Evolutionary conservation across 1,284 basidiomycete species (phyloP).

Genomic region (Sparassis latifolia): DNA sequence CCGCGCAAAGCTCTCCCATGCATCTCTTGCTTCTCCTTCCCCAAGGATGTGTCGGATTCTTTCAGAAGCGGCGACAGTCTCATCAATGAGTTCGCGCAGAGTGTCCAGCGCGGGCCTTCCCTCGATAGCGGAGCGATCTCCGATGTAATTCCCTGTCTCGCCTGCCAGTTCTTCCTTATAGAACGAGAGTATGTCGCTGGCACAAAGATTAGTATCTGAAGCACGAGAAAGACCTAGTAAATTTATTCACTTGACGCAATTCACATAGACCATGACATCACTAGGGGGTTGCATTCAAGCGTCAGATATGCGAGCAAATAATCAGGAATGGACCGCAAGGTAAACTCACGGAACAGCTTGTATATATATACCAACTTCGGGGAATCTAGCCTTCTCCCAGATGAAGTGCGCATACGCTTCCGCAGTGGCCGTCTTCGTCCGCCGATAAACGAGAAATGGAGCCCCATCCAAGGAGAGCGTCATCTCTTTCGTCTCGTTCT

Average conservation of each 20-base stretch:
- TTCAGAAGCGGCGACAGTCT: slow-evolving; percentile 3
- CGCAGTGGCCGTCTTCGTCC: slow-evolving; percentile 1
- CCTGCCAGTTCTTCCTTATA: slow-evolving; percentile 14
- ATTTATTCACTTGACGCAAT: slow-evolving; percentile 3
- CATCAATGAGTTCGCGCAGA: not conserved
- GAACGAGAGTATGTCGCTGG: slow-evolving; percentile 17
- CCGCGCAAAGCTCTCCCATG: slow-evolving; percentile 11
- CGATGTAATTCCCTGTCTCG: slow-evolving; percentile 1
- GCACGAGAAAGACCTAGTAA: not conserved
- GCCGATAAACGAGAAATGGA: slow-evolving; percentile 4
- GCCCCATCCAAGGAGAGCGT: not conserved
- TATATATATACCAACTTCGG: slow-evolving; percentile 2
- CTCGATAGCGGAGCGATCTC: not conserved
- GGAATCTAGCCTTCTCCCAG: slow-evolving; percentile 6
- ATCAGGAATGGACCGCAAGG: not conserved
- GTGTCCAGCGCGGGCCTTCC: not conserved
- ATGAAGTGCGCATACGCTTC: slow-evolving; percentile 7
- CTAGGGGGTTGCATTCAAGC: not conserved
- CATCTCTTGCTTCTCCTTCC: slow-evolving; percentile 7
- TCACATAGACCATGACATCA: slow-evolving; percentile 2
- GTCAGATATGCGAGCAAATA: not conserved
- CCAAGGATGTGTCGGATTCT: slow-evolving; percentile 8
- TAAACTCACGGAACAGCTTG: slow-evolving; percentile 4
- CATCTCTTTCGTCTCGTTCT: not conserved
- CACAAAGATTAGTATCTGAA: not conserved